A percentile compares a stretch with the other conserved stretches of the same genome.
Conservation (phyloP, 306 rosid species). For the Luffa acutangula region DNA sequence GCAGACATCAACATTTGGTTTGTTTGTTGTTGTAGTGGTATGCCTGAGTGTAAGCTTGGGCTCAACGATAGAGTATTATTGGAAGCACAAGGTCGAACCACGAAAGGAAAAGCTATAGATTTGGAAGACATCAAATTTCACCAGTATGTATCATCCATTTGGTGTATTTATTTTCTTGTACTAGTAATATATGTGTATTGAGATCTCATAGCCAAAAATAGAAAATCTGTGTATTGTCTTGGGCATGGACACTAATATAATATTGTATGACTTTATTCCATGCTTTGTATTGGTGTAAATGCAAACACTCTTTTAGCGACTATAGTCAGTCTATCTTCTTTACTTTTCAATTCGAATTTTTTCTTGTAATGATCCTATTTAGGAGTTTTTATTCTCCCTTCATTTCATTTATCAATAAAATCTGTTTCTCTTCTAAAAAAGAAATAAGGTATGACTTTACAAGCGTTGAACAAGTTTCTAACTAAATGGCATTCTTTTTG, state of each 20-base stretch:
- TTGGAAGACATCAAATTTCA: conserved; percentile 99
- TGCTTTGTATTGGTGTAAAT: too few relatives aligned
- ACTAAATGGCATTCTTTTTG: conserved; percentile 13
- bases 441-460: not conserved
- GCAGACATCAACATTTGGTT: conserved; percentile 5
- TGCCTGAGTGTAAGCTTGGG: conserved; percentile 99
- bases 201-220: not conserved
- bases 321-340: too few relatives aligned
- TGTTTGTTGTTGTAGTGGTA: conserved; percentile 59
- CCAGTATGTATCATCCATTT: conserved; percentile 61
- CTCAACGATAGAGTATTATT: conserved; percentile 79
- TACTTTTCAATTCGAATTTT: too few relatives aligned
- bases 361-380: too few relatives aligned
- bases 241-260: conserved; percentile 6
- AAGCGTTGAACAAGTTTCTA: conserved; percentile 3
- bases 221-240: not conserved
- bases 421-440: too few relatives aligned
- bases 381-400: too few relatives aligned
- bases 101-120: conserved; percentile 97
- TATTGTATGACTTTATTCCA: not conserved
- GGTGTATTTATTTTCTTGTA: conserved; percentile 9
- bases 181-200: not conserved
- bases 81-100: conserved; percentile 95
- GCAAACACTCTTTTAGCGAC: too few relatives aligned
- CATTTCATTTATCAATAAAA: too few relatives aligned